These are phyloP conservation scores for Fusarium euwallaceae DNA, from an alignment of 2,329 filamentous ascomycete species.

Conservation along the genomic window DNA sequence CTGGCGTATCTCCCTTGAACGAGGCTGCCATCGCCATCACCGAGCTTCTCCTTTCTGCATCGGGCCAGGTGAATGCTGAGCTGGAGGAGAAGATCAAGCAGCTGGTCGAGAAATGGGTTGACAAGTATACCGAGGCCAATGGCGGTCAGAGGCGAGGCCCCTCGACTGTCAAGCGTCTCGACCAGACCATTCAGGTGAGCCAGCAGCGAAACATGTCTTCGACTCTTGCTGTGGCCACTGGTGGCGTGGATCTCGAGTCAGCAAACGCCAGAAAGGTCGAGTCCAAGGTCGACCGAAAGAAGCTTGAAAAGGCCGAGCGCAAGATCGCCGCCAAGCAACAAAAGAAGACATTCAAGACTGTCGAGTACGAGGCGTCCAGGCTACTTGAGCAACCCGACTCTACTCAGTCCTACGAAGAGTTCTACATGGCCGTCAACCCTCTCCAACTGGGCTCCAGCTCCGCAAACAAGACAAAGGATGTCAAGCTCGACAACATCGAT, in stretches of 20 bases:
- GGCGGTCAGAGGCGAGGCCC: slow-evolving; percentile 79
- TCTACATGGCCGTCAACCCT: slow-evolving; percentile 99
- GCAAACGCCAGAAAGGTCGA: slow-evolving; percentile 94
- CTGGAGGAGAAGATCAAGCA: slow-evolving; percentile 84
- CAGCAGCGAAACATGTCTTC: slow-evolving; percentile 96
- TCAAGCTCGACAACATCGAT: slow-evolving; percentile 97
- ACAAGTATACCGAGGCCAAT: slow-evolving; percentile 81
- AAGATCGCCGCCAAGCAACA: slow-evolving; percentile 99
- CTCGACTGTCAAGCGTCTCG: slow-evolving; percentile 84
- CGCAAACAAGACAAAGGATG: slow-evolving; percentile 94
- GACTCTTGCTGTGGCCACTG: slow-evolving; percentile 87
- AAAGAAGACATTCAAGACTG: slow-evolving; percentile 98
- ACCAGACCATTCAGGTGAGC: slow-evolving; percentile 95
- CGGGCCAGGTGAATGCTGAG: slow-evolving; percentile 79
- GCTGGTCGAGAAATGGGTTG: slow-evolving; percentile 91
- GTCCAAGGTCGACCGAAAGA: slow-evolving; percentile 97
- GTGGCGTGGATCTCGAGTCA: slow-evolving; percentile 91
- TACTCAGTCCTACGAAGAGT: slow-evolving; percentile 96
- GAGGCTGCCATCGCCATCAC: slow-evolving; percentile 89
- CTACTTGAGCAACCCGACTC: slow-evolving; percentile 86
- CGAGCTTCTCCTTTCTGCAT: slow-evolving; percentile 93
- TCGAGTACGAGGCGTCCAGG: slow-evolving; percentile 95
- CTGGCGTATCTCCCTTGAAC: slow-evolving; percentile 79
- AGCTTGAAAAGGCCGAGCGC: slow-evolving; percentile 97
- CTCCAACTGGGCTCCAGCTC: slow-evolving; percentile 83